Base-by-base conservation (phyloP, 192 early-diverging fungal genomes). In the Linnemannia elongata region DNA sequence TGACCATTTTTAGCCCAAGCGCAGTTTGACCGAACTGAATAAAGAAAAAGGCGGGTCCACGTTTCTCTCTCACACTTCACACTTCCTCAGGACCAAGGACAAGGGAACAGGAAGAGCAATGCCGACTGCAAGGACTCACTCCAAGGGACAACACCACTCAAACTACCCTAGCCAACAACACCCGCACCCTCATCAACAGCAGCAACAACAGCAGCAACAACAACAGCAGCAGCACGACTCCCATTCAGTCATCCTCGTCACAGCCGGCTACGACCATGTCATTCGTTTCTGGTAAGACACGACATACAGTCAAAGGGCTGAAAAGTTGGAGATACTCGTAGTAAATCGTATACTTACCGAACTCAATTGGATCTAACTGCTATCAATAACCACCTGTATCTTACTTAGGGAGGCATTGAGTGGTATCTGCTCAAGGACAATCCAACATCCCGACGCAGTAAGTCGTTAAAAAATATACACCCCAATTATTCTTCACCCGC, bases 391-490 rank as follows among this genome's bases (percentile, higher is more conserved):
- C 4, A 10, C 1, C 15, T 33, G 33, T 66, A 12, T 35, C 20
- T 13, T 41, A 10, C 66, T 42, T 63, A 87, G 85, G 85, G 95
- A 97, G 81, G 92, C 96, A 7, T 83, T 92, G 45, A 93, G 93
- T 35, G 91, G 93, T 30, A 91, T 93, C 54, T 92, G 90, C 69
- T 87, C 95, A 38, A 89, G 95, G 60, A 92, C 92, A 10, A 97
- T 97, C 72, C 95, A 96, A 78, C 94, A 96, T 78, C 93, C 95
- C 3, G 95, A 97, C 72, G 95, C 95, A 88, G 94, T 96, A 90
- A 57, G 89, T 80, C 6, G 38, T 12, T 60, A 27, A 18, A 8
- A 30, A 74, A 52, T 49, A 15, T 3, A 47, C 71, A 57, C 30
- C 76, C n/a, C 68, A 70, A 57, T 63, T 47, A 49, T 72, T 69